A percentile compares a stretch with the other conserved stretches of the same genome.
Conservation (phyloP, 1,139 yeast species). For the Blastobotrys capitulatus region DNA sequence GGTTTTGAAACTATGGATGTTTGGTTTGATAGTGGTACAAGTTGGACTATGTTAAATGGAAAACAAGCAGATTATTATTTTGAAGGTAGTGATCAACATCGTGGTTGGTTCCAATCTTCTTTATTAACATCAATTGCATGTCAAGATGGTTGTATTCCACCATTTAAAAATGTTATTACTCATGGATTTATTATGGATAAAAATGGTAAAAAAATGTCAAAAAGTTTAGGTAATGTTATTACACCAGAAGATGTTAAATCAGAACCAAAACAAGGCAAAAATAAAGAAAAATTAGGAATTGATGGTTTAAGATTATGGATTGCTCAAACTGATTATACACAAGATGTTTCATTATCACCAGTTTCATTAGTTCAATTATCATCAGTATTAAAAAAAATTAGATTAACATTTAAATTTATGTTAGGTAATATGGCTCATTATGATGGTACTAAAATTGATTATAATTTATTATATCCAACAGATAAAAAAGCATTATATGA, state of each 20-base stretch:
- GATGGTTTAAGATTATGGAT: conserved; percentile 92
- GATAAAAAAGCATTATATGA: conserved; percentile 63
- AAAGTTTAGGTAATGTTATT: conserved; percentile 80
- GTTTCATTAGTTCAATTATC: conserved; percentile 69
- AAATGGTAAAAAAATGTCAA: conserved; percentile 87
- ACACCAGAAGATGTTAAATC: conserved; percentile 51
- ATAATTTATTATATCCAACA: conserved; percentile 44
- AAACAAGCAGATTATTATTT: conserved; percentile 65
- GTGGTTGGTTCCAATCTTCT: conserved; percentile 99
- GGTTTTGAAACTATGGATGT: conserved; percentile 96
- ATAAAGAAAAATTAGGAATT: conserved; percentile 67
- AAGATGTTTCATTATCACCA: conserved; percentile 72
- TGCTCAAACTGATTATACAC: conserved; percentile 81
- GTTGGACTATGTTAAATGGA: conserved; percentile 65
- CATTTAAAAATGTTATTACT: conserved; percentile 71
- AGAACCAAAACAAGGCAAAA: conserved; percentile 43
- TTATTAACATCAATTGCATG: conserved; percentile 68
- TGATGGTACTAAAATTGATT: conserved; percentile 28
- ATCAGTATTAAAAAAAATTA: conserved; percentile 71
- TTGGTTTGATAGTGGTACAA: conserved; percentile 97
- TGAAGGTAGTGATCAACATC: conserved; percentile 96
- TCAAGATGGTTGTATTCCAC: conserved; percentile 41
- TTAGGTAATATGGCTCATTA: conserved; percentile 64
- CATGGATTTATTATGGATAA: conserved; percentile 93
- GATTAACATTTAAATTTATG: conserved; percentile 75